phyloP scores from a whole-genome alignment of 2,329 filamentous ascomycete genomes.

The Diaporthe velutina region DNA sequence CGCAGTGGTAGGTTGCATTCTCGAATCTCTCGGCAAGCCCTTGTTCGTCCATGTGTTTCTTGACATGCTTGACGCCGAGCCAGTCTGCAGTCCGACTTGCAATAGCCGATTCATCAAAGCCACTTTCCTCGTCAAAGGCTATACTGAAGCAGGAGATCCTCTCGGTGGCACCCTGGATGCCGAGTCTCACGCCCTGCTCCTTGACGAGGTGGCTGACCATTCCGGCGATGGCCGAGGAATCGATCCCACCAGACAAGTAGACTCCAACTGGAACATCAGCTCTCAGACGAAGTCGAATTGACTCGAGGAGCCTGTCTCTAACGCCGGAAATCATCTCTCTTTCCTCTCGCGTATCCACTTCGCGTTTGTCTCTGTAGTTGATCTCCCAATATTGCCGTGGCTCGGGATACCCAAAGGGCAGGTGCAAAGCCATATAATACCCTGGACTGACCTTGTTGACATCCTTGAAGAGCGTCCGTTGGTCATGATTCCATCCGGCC shows the following conservation, averaged over 20 bases:
- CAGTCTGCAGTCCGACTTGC: slow-evolving; percentile 50
- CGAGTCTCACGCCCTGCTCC: slow-evolving; percentile 59
- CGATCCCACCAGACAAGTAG: slow-evolving; percentile 69
- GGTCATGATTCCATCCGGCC: slow-evolving; percentile 57
- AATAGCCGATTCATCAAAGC: slow-evolving; percentile 61
- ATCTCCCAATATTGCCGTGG: slow-evolving; percentile 65
- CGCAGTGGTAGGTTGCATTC: slow-evolving; percentile 48
- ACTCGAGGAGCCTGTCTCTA: slow-evolving; percentile 62
- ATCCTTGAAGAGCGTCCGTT: slow-evolving; percentile 62
- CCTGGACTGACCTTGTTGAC: slow-evolving; percentile 60
- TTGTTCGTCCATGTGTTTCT: slow-evolving; percentile 46
- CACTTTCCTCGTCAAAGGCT: slow-evolving; percentile 62
- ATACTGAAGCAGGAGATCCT: slow-evolving; percentile 60
- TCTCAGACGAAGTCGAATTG: slow-evolving; percentile 64
- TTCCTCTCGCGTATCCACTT: slow-evolving; percentile 57
- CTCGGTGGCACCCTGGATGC: slow-evolving; percentile 52
- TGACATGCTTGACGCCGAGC: slow-evolving; percentile 48
- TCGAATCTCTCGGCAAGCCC: slow-evolving; percentile 48
- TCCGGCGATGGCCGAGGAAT: slow-evolving; percentile 68
- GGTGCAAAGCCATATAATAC: slow-evolving; percentile 55
- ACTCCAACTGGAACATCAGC: slow-evolving; percentile 71
- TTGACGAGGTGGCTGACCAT: slow-evolving; percentile 66
- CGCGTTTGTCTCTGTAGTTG: slow-evolving; percentile 62
- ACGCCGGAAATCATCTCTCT: slow-evolving; percentile 66
- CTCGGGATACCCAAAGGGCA: slow-evolving; percentile 50